Base-by-base conservation (phyloP, 176 grass and related monocot species). In the Stipa capillata region DNA sequence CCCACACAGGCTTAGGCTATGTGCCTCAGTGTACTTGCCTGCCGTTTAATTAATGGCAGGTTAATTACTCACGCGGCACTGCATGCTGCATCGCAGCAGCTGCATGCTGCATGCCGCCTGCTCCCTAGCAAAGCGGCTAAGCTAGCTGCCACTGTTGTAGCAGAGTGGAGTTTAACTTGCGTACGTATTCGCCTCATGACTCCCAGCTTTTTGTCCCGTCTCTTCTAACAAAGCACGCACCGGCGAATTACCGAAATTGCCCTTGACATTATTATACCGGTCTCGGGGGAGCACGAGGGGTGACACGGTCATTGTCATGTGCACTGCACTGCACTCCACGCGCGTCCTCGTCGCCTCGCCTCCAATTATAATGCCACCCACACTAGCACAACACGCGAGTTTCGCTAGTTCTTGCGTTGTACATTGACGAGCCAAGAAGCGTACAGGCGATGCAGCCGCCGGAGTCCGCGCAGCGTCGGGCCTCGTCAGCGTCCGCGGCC, bases 301-400 rank as follows among this genome's bases (percentile, higher is more conserved):
- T 3, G 44, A 18, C 25, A 28, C 4, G 12, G 87, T 81, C 82
- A 89, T 72, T 77, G 63, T n/a, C n/a, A n/a, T n/a, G n/a, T n/a
- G n/a, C n/a, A n/a, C n/a, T n/a, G n/a, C n/a, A n/a, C n/a, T 17
- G 62, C 2, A 2, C 75, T 49, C 25, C 85, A 63, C 72, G 85
- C 85, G 65, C 18, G n/a, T n/a, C n/a, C n/a, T n/a, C n/a, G n/a
- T n/a, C n/a, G n/a, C n/a, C n/a, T n/a, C n/a, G n/a, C n/a, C n/a
- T n/a, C 34, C 79, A 84, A 89, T 77, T 89, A 89, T 89, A 89
- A 71, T 51, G 53, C 53, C 82, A 8, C 40, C 37, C 84, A 52
- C 87, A 52, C 81, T 35, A 36, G 33, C 75, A 8, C 27, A 72
- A 52, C 28, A 65, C 65, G 76, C 37, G 42, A 45, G 42, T 32